Base-by-base conservation (phyloP, 345 rosid species). In the Passiflora organensis region DNA sequence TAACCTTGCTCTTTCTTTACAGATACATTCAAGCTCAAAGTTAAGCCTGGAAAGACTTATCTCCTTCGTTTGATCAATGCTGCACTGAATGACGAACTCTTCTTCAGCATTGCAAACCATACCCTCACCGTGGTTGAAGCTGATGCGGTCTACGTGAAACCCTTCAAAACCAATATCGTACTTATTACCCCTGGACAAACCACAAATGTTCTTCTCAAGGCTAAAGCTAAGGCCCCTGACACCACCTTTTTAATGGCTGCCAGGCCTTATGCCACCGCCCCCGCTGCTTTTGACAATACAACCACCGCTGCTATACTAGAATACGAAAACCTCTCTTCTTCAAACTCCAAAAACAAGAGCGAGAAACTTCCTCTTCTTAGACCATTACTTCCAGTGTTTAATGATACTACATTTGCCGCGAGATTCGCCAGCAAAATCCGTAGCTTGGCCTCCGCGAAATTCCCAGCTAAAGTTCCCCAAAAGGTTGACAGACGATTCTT, bases 181-280 rank as follows among this genome's bases (percentile, higher is more conserved):
- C 67, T 82, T 1, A 82, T 84, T 43, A 78, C 82, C 2, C 91
- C 91, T 0, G 85, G 91, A 21, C 87, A 84, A 56, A 87, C 91
- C 51, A 79, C 84, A 5, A 82, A 84, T 69, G 85, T 87, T 64
- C 79, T 84, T 5, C 81, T 81, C 63, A 69, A 17, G 53, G 53
- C 77, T 34, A 78, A 75, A 63, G 39, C 76, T 11, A 63, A 41
- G 16, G 51, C 59, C 52, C 76, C 79, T 0, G 47, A 41, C 13
- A 50, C 77, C 62, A 69, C 54, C 1, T 75, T 75, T 23, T 15
- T 57, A 32, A 74, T 81, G 63, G 64, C 69, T 0, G 70, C 81
- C 19, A 66, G 78, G 72, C 74, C 83, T 36, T 81, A 78, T 16
- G 76, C 80, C 24, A 78, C 71, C 0, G 76, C 79, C 24, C 74